Percentiles rank a stretch among this genome's conserved stretches.
Evolutionary conservation across 805 yeast genomes (phyloP).

Genomic region (Tanozyma kutaoensis): DNA sequence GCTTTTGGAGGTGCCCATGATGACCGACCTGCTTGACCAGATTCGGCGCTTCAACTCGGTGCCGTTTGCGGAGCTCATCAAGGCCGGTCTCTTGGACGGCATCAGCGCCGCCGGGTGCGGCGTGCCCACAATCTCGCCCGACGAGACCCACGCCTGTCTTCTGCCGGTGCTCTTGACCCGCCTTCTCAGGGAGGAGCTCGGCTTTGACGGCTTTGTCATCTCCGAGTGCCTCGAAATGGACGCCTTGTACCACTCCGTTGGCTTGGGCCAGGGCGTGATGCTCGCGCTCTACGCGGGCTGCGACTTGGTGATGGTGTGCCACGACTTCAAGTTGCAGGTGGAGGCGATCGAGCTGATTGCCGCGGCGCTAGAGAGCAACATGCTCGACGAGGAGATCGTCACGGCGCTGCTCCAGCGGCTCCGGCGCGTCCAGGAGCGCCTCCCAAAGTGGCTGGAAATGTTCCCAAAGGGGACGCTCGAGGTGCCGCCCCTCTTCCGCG

Average conservation of each 20-base stretch:
- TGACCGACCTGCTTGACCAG: constrained; percentile 41
- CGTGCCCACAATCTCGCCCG: constrained; percentile 44
- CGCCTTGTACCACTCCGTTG: constrained; percentile 47
- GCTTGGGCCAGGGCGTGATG: constrained; percentile 53
- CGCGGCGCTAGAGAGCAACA: constrained; percentile 25
- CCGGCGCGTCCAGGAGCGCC: constrained; percentile 24
- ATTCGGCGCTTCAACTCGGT: constrained; percentile 33
- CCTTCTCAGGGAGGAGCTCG: constrained; percentile 34
- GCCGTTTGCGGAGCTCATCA: constrained; percentile 37
- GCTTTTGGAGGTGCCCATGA: constrained; percentile 43
- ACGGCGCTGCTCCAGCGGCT: constrained; percentile 28
- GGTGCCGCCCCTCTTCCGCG: constrained; percentile 13
- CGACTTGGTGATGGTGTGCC: constrained; percentile 51
- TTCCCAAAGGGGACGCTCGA: constrained; percentile 20
- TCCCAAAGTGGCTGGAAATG: constrained; percentile 32
- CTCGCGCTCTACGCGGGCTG: constrained; percentile 53
- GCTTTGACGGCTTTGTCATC: constrained; percentile 42
- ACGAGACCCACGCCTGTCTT: constrained; percentile 51
- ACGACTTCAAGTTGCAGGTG: constrained; percentile 36
- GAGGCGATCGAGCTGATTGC: constrained; percentile 36
- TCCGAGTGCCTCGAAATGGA: constrained; percentile 55
- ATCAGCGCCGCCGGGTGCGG: constrained; percentile 53
- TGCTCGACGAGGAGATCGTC: constrained; percentile 29
- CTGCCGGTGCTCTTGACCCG: constrained; percentile 39
- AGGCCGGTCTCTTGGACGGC: constrained; percentile 35